Percentiles rank a stretch among this genome's conserved stretches.
Conservation (phyloP, 805 yeast species). For the Monosporozyma aquatica region DNA sequence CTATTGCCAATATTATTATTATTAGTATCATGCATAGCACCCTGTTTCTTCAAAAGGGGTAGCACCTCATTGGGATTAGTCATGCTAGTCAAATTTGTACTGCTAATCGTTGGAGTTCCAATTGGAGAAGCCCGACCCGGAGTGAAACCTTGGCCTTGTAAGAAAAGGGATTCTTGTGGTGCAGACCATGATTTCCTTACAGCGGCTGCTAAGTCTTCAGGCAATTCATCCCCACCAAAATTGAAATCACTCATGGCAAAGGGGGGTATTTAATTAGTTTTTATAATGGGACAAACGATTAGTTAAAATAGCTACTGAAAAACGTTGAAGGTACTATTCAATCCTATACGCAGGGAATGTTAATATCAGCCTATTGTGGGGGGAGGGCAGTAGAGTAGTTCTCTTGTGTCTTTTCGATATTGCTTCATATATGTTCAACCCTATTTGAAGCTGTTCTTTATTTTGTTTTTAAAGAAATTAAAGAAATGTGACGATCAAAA, state of each 20-base stretch:
- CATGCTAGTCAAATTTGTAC: background rate
- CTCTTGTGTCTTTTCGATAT: too few relatives aligned
- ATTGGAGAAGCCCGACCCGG: constrained; percentile 13
- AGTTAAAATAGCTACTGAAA: too few relatives aligned
- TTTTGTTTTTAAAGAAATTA: too few relatives aligned
- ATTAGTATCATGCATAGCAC: background rate
- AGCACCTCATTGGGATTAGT: background rate
- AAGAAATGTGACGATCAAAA: too few relatives aligned
- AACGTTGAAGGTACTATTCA: too few relatives aligned
- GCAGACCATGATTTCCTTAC: constrained; percentile 30
- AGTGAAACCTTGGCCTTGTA: background rate
- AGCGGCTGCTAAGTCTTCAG: constrained; percentile 25
- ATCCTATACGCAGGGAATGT: too few relatives aligned
- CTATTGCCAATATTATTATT: background rate
- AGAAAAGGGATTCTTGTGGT: background rate
- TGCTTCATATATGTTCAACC: too few relatives aligned
- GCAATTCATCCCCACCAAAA: constrained; percentile 10
- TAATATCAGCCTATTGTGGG: too few relatives aligned
- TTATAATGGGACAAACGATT: too few relatives aligned
- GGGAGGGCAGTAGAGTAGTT: too few relatives aligned
- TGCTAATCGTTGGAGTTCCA: constrained; percentile 9
- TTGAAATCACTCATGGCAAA: background rate
- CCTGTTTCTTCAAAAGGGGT: background rate
- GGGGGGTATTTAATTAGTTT: too few relatives aligned
- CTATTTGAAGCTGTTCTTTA: too few relatives aligned